Base-by-base conservation (phyloP, 371 early-diverging fungal species). In the Mucor racemosus region DNA sequence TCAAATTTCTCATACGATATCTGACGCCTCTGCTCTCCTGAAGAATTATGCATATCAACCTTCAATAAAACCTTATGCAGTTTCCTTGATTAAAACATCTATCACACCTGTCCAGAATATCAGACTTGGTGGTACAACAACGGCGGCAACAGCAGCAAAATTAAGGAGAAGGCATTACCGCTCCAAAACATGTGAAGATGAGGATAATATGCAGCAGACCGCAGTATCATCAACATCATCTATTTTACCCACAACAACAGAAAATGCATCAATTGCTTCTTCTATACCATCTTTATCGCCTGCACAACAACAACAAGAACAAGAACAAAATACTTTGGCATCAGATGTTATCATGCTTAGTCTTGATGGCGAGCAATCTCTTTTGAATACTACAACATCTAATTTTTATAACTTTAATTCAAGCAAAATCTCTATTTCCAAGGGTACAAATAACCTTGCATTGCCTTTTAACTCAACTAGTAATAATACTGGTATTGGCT, bases 11-110 rank as follows among this genome's bases (percentile, higher is more conserved):
- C 53, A 69, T 42, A 64, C 64, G 1, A 5, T 69, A 14, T 54
- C 69, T 55, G 69, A 69, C 53, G 61, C 61, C 7, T 36, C 64
- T 1, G 26, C 57, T 15, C 55, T 64, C 33, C 56, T 68, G 0
- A 42, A 62, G 14, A 33, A 35, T 40, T 58, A 62, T 50, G 36
- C 57, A 36, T 62, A 38, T 15, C 50, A 62, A 26, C 54, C 48
- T 48, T 19, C 54, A 62, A 40, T 62, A 46, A 62, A 34, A 39
- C 53, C 54, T 7, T 62, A 41, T 41, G 15, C 39, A n/a, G 26
- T 58, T 14, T 58, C 58, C 1, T n/a, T 44, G 35, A 38, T 58
- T 15, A 58, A 58, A 39, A 50, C 65, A 17, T 14, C 58, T 6
- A 39, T 65, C 15, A 26, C 58, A 26, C 59, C 65, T 59, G 39